Percentiles rank a stretch among this genome's conserved stretches.
These are phyloP conservation scores for Jasminum sambac DNA, from an alignment of 257 asterid genomes.

Conservation along the genomic window DNA sequence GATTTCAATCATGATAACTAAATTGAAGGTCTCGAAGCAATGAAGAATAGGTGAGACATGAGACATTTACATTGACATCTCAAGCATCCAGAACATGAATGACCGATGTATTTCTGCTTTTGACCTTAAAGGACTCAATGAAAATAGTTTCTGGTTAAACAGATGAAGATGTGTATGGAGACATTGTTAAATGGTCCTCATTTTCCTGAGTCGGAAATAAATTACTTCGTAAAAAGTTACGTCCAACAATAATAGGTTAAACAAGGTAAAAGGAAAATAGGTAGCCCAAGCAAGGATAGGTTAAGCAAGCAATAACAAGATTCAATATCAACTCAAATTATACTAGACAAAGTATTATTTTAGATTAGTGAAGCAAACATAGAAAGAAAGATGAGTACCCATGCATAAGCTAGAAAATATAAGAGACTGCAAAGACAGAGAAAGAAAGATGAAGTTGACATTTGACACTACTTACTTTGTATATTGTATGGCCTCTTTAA, in stretches of 20 bases:
- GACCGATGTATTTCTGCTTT: not conserved
- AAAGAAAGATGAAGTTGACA: constrained; percentile 4
- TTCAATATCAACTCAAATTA: not conserved
- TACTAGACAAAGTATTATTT: constrained; percentile 2
- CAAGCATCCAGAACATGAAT: not conserved
- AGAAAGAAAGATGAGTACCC: not conserved
- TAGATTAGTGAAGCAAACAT: not conserved
- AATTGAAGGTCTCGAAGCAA: not conserved
- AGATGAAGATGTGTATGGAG: not conserved
- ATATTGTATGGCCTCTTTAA: constrained; percentile 61
- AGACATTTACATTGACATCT: not conserved
- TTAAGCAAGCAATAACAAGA: constrained; percentile 11
- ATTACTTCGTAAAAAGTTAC: not conserved
- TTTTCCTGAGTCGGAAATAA: not conserved
- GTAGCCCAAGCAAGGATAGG: not conserved
- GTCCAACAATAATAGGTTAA: not conserved
- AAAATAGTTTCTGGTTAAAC: not conserved
- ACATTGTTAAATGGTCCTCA: not conserved
- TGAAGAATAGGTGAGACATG: not conserved
- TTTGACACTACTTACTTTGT: constrained; percentile 47
- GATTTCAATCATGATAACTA: not conserved
- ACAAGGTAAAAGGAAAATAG: not conserved
- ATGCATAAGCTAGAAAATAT: not conserved
- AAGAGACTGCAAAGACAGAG: constrained; percentile 3
- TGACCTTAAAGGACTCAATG: not conserved